Base-by-base conservation (phyloP, 768 basidiomycete genomes). In the Xanthoconium stramineum region DNA sequence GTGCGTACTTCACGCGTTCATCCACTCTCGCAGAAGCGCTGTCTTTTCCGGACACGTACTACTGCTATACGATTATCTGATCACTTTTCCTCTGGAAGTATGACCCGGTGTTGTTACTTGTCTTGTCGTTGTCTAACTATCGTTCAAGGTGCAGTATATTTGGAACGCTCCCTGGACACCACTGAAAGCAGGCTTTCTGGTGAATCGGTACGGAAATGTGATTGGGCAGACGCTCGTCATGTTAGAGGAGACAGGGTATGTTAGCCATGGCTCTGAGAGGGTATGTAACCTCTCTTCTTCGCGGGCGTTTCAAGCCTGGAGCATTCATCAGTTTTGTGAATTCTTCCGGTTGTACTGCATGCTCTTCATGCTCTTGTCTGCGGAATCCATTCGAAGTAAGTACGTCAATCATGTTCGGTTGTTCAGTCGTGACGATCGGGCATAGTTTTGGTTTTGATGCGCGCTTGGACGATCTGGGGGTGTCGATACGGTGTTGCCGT, bases 351-450 rank as follows among this genome's bases (percentile, higher is more conserved):
- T 35, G 17, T 40, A 12, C 44, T 29, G 17, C 19, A 0, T 30
- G 29, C 17, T 39, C 30, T 59, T 53, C 36, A 47, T 55, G 35
- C 1, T 59, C 12, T 24, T 66, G 6, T 52, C 59, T 9, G 40
- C 49, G 14, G 65, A 67, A 20, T 61, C 62, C 1, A 64, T 69
- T 20, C 67, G 68, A 17, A 43, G 65, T 67, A 37, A 52, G 66
- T 61, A 13, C 37, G 2, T 30, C 3, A 20, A 24, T 30, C 13
- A 20, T 32, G 3, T 32, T 1, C 2, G 5, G 24, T 43, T 14
- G 24, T 45, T 32, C 14, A 12, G 32, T 43, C 32, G n/a, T 47
- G 32, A 52, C 32, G 2, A 2, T 17, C 0, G 17, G 13, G 35
- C 19, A 0, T 15, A 71, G 68, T 69, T 30, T 43, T 71, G 36